Conservation (phyloP, 768 basidiomycete species). For the Hirschioporus abietinus region DNA sequence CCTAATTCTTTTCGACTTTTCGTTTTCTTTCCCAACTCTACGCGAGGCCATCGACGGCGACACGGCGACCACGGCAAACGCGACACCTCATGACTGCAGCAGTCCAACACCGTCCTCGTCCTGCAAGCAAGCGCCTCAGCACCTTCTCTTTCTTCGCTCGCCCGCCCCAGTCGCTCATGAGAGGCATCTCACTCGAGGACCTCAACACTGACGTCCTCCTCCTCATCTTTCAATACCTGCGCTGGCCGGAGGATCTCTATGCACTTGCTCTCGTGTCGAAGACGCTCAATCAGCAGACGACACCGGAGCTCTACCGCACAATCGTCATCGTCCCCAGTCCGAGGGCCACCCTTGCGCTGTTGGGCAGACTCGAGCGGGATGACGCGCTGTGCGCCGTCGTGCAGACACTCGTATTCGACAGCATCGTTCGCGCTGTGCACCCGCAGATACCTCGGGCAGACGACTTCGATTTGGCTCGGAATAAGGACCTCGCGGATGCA, state of each 20-base stretch:
- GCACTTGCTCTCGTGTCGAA: slow-evolving; percentile 5
- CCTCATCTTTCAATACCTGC: slow-evolving; percentile 1
- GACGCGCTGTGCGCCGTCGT: neutral
- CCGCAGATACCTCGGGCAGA: neutral
- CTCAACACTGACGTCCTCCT: slow-evolving; percentile 2
- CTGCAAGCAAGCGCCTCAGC: neutral
- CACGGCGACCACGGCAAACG: slow-evolving; percentile 1
- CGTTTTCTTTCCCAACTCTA: neutral
- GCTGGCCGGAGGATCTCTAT: slow-evolving; percentile 7
- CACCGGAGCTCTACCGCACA: slow-evolving; percentile 5
- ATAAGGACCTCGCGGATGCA: slow-evolving; percentile 3
- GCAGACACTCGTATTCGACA: neutral
- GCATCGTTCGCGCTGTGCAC: neutral
- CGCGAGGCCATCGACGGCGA: neutral
- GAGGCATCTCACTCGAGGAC: neutral
- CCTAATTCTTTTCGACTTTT: neutral
- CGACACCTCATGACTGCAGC: neutral
- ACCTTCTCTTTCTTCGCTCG: neutral
- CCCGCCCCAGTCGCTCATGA: neutral
- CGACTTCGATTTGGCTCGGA: slow-evolving; percentile 1
- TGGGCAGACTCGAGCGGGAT: neutral
- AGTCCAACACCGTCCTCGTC: neutral
- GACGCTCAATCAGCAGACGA: neutral
- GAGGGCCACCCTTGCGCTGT: neutral
- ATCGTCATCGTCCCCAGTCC: slow-evolving; percentile 2